phyloP scores from a whole-genome alignment of 352 stramenopile genomes.

The Pythium pyrilobum region DNA sequence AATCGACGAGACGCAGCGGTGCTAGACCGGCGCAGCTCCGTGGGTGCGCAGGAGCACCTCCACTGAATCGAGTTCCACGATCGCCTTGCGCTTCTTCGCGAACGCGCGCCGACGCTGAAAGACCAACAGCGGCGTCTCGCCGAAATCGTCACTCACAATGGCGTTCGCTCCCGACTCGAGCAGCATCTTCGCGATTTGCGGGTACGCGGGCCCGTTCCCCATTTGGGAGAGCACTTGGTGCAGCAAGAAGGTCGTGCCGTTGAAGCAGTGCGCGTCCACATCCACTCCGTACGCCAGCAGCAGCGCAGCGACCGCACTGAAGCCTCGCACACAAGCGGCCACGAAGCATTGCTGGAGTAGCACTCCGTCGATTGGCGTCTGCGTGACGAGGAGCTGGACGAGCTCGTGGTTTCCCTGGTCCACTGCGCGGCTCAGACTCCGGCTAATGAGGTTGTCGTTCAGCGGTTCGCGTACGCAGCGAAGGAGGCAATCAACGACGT shows the following conservation, averaged over 20 bases:
- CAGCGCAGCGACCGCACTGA: neutral
- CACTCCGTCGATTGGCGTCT: neutral
- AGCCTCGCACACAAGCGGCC: neutral
- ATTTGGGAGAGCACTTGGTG: conserved; percentile 4
- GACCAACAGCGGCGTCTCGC: neutral
- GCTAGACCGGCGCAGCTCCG: too few relatives aligned
- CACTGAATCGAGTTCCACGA: too few relatives aligned
- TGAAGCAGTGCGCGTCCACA: neutral
- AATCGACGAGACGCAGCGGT: too few relatives aligned
- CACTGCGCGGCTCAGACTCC: neutral
- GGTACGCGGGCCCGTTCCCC: neutral
- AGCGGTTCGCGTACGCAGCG: too few relatives aligned
- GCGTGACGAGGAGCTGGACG: neutral
- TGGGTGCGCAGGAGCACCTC: too few relatives aligned
- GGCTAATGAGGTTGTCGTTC: too few relatives aligned
- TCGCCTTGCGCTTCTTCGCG: too few relatives aligned
- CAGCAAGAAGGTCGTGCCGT: conserved; percentile 1
- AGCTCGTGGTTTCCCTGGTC: neutral
- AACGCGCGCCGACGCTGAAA: neutral
- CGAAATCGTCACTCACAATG: neutral
- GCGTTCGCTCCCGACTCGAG: conserved; percentile 1
- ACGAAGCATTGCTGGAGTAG: conserved; percentile 1
- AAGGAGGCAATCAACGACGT: too few relatives aligned
- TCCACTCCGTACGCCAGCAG: conserved; percentile 2
- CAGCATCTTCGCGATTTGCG: neutral